Percentiles rank a stretch among this genome's conserved stretches.
Evolutionary conservation across 148 eudicot species (phyloP).

Genomic region (Rhododendron ovatum): DNA sequence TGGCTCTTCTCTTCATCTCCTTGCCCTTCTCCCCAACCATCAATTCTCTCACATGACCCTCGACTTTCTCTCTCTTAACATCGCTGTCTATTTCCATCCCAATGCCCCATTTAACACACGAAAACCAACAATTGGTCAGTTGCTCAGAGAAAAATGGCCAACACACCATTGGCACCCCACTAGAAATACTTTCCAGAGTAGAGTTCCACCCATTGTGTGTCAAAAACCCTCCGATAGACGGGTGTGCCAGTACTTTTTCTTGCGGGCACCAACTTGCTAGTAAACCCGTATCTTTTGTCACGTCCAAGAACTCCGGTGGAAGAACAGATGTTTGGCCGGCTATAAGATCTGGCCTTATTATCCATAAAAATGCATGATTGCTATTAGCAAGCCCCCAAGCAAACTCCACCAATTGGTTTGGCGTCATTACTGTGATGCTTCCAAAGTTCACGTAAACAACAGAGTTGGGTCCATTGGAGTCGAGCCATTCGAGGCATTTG

Average conservation of each 20-base stretch:
- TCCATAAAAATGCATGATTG: conserved; percentile 6
- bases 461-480: not conserved
- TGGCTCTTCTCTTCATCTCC: conserved; percentile 2
- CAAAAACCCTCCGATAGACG: not conserved
- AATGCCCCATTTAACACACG: not conserved
- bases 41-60: not conserved
- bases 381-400: conserved; percentile 15
- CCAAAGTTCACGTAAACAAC: conserved; percentile 13
- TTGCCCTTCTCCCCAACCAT: conserved; percentile 7
- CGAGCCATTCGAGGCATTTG: conserved; percentile 11
- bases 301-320: not conserved
- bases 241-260: conserved; percentile 5
- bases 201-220: conserved; percentile 11
- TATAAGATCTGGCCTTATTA: conserved; percentile 9
- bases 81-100: conserved; percentile 5
- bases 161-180: conserved; percentile 8
- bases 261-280: conserved; percentile 10
- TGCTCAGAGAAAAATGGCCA: conserved; percentile 11
- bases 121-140: conserved; percentile 2
- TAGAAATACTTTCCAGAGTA: conserved; percentile 4
- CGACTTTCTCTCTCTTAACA: conserved; percentile 4
- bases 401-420: conserved; percentile 1
- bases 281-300: not conserved
- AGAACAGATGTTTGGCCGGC: not conserved
- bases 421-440: not conserved